A percentile compares a stretch with the other conserved stretches of the same genome.
Conservation (phyloP, 306 rosid species). For the Casuarina cunninghamiana region DNA sequence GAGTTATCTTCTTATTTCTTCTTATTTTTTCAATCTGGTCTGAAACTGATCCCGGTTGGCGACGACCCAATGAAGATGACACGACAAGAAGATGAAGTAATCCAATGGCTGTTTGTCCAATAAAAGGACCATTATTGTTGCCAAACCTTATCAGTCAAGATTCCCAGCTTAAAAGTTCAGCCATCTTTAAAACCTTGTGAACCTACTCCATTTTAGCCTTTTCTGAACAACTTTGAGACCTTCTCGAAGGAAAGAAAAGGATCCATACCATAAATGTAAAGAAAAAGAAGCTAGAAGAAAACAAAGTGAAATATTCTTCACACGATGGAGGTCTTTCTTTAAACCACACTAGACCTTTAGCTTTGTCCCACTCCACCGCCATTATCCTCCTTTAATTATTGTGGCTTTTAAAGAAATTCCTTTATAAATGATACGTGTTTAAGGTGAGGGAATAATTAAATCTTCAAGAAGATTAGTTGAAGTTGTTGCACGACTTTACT, state of each 20-base stretch:
- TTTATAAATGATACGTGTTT: too few species aligned
- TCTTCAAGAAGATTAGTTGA: background rate
- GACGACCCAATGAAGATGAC: background rate
- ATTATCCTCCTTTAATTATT: too few species aligned
- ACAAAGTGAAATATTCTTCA: background rate
- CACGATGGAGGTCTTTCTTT: too few species aligned
- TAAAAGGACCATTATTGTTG: background rate
- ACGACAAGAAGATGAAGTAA: background rate
- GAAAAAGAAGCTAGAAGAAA: background rate
- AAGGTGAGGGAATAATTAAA: background rate
- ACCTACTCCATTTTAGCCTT: background rate
- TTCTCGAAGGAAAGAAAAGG: background rate
- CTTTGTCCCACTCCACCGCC: too few species aligned
- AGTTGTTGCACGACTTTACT: background rate
- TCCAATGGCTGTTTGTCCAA: background rate
- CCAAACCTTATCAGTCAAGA: background rate
- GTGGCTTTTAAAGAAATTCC: too few species aligned
- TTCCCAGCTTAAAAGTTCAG: background rate
- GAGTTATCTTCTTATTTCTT: background rate
- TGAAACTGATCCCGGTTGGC: background rate
- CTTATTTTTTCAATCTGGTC: background rate
- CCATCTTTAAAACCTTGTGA: background rate
- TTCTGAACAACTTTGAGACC: background rate
- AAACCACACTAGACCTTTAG: too few species aligned
- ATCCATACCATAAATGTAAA: background rate